These are phyloP conservation scores for Vitis vinifera DNA, from an alignment of 164 flowering plant genomes.

Conservation along the genomic window ASM3070453v1 NC_081821.1:6778001-6778500, in stretches of 20 bases:
- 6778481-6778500: conserved; percentile 56
- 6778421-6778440: conserved; percentile 1
- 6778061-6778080: conserved; percentile 53
- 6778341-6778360: not conserved
- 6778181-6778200: conserved; percentile 85
- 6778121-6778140: conserved; percentile 79
- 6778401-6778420: not conserved
- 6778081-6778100: conserved; percentile 73
- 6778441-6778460: conserved; percentile 66
- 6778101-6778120: conserved; percentile 87
- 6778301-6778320: not conserved
- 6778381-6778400: not conserved
- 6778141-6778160: conserved; percentile 79
- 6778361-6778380: not conserved
- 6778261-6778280: not conserved
- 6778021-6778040: conserved; percentile 1
- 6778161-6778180: conserved; percentile 88
- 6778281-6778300: not conserved
- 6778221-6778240: conserved; percentile 77
- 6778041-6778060: conserved; percentile 2
- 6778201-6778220: conserved; percentile 70
- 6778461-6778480: conserved; percentile 54
- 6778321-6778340: not conserved
- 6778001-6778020: not conserved
- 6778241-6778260: conserved; percentile 15